These are phyloP conservation scores for Avena eriantha DNA, from an alignment of 176 grass and related monocot genomes.

Conservation along the genomic window DNA sequence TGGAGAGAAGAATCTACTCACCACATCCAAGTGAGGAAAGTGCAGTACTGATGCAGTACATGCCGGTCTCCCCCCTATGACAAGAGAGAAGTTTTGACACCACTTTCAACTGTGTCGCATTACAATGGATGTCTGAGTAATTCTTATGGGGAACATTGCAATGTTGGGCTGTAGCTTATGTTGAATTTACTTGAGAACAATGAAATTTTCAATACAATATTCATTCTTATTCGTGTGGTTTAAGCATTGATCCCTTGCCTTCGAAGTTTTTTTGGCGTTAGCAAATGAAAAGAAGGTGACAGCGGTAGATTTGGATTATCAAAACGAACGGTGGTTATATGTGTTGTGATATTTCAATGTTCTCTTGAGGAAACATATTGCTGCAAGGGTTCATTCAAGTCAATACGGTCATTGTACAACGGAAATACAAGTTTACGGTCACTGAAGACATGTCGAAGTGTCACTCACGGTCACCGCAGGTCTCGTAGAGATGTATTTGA, in stretches of 20 bases:
- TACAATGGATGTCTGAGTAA: conserved; percentile 7
- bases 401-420: too few species aligned
- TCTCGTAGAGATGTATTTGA: too few species aligned
- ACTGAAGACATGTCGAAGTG: too few species aligned
- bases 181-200: conserved; percentile 45
- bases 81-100: conserved; percentile 54
- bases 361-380: neutral
- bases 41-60: conserved; percentile 41
- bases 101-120: neutral
- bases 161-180: conserved; percentile 34
- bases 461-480: too few species aligned
- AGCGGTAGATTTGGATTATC: neutral
- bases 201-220: conserved; percentile 18
- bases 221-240: conserved; percentile 28
- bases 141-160: conserved; percentile 36
- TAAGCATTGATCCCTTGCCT: neutral
- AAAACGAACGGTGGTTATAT: neutral
- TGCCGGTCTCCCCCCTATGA: neutral
- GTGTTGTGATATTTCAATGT: neutral
- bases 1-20: conserved; percentile 94
- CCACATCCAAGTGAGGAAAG: conserved; percentile 93
- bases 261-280: neutral
- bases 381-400: neutral
- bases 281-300: neutral
- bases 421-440: too few species aligned